Percentiles rank a stretch among this genome's conserved stretches.
phyloP scores from a whole-genome alignment of 1,139 yeast species.

The Sugiyamaella neomexicana region DNA sequence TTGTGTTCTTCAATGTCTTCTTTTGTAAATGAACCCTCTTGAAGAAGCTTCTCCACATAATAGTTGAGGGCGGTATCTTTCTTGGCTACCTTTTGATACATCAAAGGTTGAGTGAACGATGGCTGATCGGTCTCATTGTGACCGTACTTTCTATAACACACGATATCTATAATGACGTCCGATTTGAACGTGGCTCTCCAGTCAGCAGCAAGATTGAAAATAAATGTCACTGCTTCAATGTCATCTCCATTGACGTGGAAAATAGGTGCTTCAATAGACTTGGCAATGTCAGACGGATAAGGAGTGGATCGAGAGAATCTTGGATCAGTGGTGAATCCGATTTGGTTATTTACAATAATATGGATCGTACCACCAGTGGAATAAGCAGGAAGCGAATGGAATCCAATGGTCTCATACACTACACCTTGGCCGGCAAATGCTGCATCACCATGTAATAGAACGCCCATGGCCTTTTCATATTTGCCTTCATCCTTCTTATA shows the following conservation, averaged over 20 bases:
- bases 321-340: slow-evolving; percentile 99
- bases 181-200: slow-evolving; percentile 97
- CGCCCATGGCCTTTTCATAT: slow-evolving; percentile 84
- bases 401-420: slow-evolving; percentile 97
- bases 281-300: slow-evolving; percentile 97
- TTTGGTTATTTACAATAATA: slow-evolving; percentile 94
- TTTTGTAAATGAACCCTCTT: slow-evolving; percentile 84
- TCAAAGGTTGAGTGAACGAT: slow-evolving; percentile 94
- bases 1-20: slow-evolving; percentile 94
- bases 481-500: slow-evolving; percentile 82
- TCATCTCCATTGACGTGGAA: slow-evolving; percentile 99
- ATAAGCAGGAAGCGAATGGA: slow-evolving; percentile 88
- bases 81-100: slow-evolving; percentile 88
- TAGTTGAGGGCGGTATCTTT: slow-evolving; percentile 86
- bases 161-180: slow-evolving; percentile 94
- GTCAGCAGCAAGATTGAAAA: slow-evolving; percentile 95
- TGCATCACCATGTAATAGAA: slow-evolving; percentile 97
- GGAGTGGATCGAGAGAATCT: slow-evolving; percentile 96
- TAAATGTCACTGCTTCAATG: slow-evolving; percentile 87
- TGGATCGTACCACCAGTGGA: slow-evolving; percentile 99
- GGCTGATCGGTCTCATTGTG: slow-evolving; percentile 99
- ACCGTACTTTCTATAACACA: slow-evolving; percentile 98
- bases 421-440: slow-evolving; percentile 99
- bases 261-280: slow-evolving; percentile 94
- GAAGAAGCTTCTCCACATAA: slow-evolving; percentile 74